Conservation (phyloP, 1,284 basidiomycete species). For the Macrocystidia cucumis region DNA sequence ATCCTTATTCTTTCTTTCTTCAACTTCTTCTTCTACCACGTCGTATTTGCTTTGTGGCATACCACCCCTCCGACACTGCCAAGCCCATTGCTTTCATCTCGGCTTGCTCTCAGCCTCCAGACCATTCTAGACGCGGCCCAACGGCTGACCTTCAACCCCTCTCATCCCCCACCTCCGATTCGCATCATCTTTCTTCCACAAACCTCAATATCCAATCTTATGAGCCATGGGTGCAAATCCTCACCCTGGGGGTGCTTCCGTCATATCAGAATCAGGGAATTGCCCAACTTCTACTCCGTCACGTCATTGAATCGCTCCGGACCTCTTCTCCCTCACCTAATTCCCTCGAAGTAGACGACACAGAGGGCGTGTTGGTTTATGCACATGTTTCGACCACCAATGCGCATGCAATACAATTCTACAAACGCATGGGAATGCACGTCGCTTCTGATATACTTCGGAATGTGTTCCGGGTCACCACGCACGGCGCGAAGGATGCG, state of each 20-base stretch:
- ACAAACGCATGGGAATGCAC: conserved; percentile 29
- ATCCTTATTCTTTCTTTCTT: conserved; percentile 44
- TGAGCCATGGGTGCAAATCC: conserved; percentile 36
- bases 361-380: conserved; percentile 20
- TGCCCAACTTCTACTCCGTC: conserved; percentile 38
- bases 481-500: conserved; percentile 27
- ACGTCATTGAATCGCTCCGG: conserved; percentile 20
- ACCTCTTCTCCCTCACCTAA: conserved; percentile 10
- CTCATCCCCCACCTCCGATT: conserved; percentile 8
- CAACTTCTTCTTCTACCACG: conserved; percentile 42
- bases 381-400: conserved; percentile 35
- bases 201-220: conserved; percentile 10
- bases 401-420: conserved; percentile 28
- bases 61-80: conserved; percentile 18
- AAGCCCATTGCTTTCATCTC: conserved; percentile 42
- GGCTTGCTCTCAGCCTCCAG: conserved; percentile 15
- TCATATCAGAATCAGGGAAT: conserved; percentile 37
- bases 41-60: conserved; percentile 42
- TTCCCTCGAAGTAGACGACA: conserved; percentile 11
- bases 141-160: too few species aligned
- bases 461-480: conserved; percentile 27
- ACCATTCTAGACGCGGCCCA: too few species aligned
- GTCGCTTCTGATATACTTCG: conserved; percentile 23
- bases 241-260: conserved; percentile 51
- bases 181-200: conserved; percentile 7